Evolutionary conservation across 2,329 filamentous ascomycete species (phyloP).

Genomic region (Cladosporium sp.): DNA sequence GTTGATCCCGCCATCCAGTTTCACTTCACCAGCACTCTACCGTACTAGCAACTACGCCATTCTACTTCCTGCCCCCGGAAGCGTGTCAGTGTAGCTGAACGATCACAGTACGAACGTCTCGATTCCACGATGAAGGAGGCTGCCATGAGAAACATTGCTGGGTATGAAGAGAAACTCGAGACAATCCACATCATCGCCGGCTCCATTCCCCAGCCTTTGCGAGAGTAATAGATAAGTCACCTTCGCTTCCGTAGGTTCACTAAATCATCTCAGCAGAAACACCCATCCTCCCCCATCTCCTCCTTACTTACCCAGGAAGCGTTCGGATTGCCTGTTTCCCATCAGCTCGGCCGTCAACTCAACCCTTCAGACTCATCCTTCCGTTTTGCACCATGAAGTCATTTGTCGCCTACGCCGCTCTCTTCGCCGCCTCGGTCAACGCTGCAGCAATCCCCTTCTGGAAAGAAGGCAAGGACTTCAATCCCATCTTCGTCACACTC

Average conservation of each 20-base stretch:
- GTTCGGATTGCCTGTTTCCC: too few species aligned
- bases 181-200: constrained; percentile 6
- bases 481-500: constrained; percentile 17
- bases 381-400: constrained; percentile 1
- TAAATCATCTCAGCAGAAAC: background rate
- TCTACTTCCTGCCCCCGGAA: background rate
- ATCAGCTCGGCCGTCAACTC: too few species aligned
- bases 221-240: background rate
- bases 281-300: background rate
- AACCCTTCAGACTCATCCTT: background rate
- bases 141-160: constrained; percentile 10
- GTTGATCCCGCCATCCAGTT: constrained; percentile 4
- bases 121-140: constrained; percentile 1
- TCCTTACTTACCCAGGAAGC: background rate
- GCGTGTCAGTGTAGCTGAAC: background rate
- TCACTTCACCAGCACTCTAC: constrained; percentile 4
- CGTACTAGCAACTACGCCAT: background rate
- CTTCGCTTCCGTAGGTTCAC: background rate
- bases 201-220: constrained; percentile 2
- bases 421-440: constrained; percentile 14
- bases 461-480: constrained; percentile 14
- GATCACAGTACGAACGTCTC: background rate
- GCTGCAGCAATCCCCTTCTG: constrained; percentile 17
- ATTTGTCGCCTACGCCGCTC: constrained; percentile 8
- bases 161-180: constrained; percentile 7